Evolutionary conservation across 805 yeast genomes (phyloP).

Genomic region (Kluyveromyces siamensis): DNA sequence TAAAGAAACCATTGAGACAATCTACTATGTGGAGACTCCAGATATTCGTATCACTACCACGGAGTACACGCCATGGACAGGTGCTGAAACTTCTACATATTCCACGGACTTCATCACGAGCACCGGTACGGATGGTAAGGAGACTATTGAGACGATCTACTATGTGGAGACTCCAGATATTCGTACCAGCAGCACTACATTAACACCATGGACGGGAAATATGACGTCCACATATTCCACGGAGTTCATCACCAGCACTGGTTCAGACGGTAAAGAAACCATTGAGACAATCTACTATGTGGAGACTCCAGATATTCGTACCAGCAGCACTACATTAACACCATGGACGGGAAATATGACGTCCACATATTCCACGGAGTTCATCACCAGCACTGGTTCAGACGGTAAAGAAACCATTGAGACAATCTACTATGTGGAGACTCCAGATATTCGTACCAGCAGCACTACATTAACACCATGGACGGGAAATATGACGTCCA

Average conservation of each 20-base stretch:
- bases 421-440: not conserved
- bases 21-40: constrained; percentile 5
- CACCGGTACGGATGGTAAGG: not conserved
- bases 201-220: not conserved
- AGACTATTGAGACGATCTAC: not conserved
- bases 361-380: not conserved
- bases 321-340: not conserved
- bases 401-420: not conserved
- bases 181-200: not conserved
- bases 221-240: not conserved
- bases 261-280: not conserved
- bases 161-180: not conserved
- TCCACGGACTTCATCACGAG: not conserved
- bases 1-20: constrained; percentile 5
- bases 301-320: not conserved
- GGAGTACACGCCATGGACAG: not conserved
- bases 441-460: not conserved
- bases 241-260: not conserved
- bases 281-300: not conserved
- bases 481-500: not conserved
- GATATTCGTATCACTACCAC: not conserved
- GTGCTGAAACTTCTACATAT: not conserved
- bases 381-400: not conserved
- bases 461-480: not conserved
- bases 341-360: not conserved